These are phyloP conservation scores for Rhizoctonia solani DNA, from an alignment of 1,284 basidiomycete species.

Conservation along the genomic window DNA sequence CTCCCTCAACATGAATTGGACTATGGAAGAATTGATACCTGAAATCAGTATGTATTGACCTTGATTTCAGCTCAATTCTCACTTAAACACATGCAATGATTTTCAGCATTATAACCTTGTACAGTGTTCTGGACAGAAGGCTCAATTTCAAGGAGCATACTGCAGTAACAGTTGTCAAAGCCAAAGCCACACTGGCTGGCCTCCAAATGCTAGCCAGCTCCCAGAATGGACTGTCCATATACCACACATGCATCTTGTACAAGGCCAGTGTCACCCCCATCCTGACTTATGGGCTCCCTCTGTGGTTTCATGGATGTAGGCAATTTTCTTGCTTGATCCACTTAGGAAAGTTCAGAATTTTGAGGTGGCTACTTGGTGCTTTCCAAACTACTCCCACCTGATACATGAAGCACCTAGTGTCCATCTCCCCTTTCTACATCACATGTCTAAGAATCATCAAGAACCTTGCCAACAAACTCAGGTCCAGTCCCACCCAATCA, in stretches of 20 bases:
- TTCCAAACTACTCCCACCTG: neutral
- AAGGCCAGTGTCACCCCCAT: neutral
- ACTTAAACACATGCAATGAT: too few relatives aligned
- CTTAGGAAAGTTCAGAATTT: neutral
- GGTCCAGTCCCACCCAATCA: neutral
- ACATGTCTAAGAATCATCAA: neutral
- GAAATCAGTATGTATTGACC: too few relatives aligned
- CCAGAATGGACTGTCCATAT: neutral
- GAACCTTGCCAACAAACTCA: neutral
- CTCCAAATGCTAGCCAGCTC: conserved; percentile 29
- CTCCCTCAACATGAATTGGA: too few relatives aligned
- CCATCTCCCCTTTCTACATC: neutral
- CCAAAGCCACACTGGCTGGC: neutral
- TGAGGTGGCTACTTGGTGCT: neutral
- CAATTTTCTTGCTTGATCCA: too few relatives aligned
- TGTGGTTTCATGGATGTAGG: neutral
- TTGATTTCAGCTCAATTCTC: too few relatives aligned
- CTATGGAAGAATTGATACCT: too few relatives aligned
- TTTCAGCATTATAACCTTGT: too few relatives aligned
- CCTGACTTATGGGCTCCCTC: neutral
- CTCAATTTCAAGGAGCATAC: conserved; percentile 26
- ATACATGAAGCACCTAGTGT: neutral
- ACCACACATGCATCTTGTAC: neutral
- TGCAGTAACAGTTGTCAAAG: neutral
- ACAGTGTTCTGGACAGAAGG: conserved; percentile 2